Evolutionary conservation across 1,284 basidiomycete species (phyloP).

Genomic region (Ganoderma boninense): DNA sequence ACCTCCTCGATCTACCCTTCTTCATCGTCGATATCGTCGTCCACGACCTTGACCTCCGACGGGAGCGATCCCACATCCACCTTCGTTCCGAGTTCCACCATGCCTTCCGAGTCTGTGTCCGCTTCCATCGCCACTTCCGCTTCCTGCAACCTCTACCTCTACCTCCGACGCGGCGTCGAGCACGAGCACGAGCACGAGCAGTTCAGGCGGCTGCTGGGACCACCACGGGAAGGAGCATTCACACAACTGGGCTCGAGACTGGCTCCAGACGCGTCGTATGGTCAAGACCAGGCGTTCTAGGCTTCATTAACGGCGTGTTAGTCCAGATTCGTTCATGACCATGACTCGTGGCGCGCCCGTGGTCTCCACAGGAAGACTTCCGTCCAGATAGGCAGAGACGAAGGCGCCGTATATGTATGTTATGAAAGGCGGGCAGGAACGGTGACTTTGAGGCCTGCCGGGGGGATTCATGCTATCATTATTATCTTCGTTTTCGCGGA

Average conservation of each 20-base stretch:
- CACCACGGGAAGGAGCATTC: not conserved
- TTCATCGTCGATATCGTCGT: not conserved
- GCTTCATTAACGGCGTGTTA: not conserved
- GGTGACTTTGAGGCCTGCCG: not conserved
- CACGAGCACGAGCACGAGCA: not conserved
- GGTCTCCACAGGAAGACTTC: not conserved
- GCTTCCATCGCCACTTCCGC: not conserved
- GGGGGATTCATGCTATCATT: not conserved
- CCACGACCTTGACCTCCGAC: not conserved
- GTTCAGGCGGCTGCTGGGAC: not conserved
- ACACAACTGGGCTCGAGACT: not conserved
- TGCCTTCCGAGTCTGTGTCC: not conserved
- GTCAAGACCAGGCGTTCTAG: conserved; percentile 1
- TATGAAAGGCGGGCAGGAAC: not conserved
- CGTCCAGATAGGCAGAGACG: not conserved
- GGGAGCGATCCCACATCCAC: not conserved
- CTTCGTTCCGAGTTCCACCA: not conserved
- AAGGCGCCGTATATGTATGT: not conserved
- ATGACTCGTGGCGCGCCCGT: not conserved
- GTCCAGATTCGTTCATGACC: not conserved
- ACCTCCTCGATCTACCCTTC: not conserved
- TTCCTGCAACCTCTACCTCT: not conserved
- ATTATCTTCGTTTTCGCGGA: not conserved
- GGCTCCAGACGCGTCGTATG: not conserved
- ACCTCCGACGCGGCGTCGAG: not conserved